These are phyloP conservation scores for Asterionellopsis glacialis DNA, from an alignment of 108 stramenopile species.

Conservation along the genomic window DNA sequence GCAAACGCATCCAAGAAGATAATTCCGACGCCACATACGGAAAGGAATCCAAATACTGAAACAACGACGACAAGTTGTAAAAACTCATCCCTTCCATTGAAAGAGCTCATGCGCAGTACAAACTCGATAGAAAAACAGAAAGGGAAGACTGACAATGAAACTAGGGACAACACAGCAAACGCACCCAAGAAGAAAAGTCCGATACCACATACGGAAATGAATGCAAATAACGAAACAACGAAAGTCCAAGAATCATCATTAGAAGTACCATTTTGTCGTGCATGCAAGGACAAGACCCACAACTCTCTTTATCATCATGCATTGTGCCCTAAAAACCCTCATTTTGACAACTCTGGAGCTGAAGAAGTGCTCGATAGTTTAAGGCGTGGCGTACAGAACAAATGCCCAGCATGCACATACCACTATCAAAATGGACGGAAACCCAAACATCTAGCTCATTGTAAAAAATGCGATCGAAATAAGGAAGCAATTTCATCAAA, in stretches of 20 bases:
- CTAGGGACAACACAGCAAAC: not conserved
- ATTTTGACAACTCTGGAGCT: conserved; percentile 23
- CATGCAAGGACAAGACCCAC: conserved; percentile 1
- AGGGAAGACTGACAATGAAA: no score
- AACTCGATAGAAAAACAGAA: no score
- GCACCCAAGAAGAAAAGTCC: not conserved
- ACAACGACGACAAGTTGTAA: no score
- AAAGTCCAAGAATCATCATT: not conserved
- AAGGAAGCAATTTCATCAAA: not conserved
- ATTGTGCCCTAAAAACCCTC: conserved; percentile 27
- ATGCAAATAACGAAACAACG: no score
- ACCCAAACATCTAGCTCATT: not conserved
- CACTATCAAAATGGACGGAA: conserved; percentile 24
- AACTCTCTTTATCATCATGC: conserved; percentile 32
- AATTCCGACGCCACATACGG: no score
- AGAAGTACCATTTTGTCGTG: conserved; percentile 7
- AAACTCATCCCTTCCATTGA: no score
- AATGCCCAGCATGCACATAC: conserved; percentile 24
- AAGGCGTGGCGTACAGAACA: conserved; percentile 11
- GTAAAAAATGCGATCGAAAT: not conserved
- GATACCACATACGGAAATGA: not conserved
- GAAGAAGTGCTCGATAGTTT: conserved; percentile 27
- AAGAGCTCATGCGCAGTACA: no score
- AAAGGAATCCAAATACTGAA: no score
- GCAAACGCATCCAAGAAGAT: no score